These are phyloP conservation scores for Lantana camara DNA, from an alignment of 257 asterid genomes.

Conservation along the genomic window DNA sequence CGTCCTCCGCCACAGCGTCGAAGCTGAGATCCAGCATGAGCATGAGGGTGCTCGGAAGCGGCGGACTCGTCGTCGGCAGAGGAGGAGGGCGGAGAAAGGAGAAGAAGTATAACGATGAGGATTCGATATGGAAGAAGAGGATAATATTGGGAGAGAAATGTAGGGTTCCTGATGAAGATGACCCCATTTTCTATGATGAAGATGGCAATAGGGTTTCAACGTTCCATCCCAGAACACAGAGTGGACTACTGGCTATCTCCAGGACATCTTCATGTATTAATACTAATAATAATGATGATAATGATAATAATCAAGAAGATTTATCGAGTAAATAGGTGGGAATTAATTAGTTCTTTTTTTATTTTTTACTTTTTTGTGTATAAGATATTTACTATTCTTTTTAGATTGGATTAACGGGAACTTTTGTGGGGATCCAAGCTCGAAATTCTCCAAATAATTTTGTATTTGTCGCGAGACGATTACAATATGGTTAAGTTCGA, in stretches of 20 bases:
- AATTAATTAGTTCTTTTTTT: background rate
- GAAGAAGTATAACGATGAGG: slow-evolving; percentile 61
- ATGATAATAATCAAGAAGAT: background rate
- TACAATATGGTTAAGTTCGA: too few relatives aligned
- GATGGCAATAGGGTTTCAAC: slow-evolving; percentile 61
- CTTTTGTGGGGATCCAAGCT: too few relatives aligned
- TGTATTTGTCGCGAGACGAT: too few relatives aligned
- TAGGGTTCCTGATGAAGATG: slow-evolving; percentile 66
- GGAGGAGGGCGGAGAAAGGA: slow-evolving; percentile 29
- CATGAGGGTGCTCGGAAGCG: slow-evolving; percentile 38
- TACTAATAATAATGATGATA: background rate
- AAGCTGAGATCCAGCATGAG: slow-evolving; percentile 54
- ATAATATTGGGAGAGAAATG: slow-evolving; percentile 89
- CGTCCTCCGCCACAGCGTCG: slow-evolving; percentile 33
- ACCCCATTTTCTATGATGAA: slow-evolving; percentile 57
- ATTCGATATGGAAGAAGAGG: slow-evolving; percentile 85
- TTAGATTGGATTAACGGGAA: too few relatives aligned
- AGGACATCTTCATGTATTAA: slow-evolving; percentile 30
- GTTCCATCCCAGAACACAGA: slow-evolving; percentile 52
- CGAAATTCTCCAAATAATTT: too few relatives aligned
- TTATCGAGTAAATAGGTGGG: background rate
- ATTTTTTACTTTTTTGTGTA: background rate
- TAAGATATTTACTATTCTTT: too few relatives aligned
- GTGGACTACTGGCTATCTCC: slow-evolving; percentile 31
- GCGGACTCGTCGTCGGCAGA: slow-evolving; percentile 20